Base-by-base conservation (phyloP, 805 yeast species). In the Starmerella potacharoeniae region DNA sequence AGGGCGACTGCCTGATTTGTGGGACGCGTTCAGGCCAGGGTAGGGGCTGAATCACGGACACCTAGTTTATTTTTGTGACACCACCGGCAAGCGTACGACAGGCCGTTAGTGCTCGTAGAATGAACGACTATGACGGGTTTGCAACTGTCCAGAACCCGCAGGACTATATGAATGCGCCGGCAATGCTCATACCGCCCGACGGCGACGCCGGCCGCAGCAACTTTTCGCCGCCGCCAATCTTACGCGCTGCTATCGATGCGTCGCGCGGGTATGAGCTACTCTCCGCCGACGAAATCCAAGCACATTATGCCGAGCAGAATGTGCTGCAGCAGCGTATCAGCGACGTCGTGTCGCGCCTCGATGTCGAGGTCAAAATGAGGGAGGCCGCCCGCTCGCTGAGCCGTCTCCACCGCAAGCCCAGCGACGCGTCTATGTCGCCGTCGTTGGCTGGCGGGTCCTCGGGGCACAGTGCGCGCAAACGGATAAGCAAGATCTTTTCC, bases 91-190 rank as follows among this genome's bases (percentile, higher is more conserved):
- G 6, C 8, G 33, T 11, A 43, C 30, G 46, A 43, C 33, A 30
- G 34, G 46, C 34, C 46, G 34, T 13, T 6, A 22, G 16, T 44
- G 28, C 48, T 13, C 37, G 37, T 28, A n/a, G 6, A 28, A 56
- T 58, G 56, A 41, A 22, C 11, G 58, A 47, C n/a, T 60, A 58
- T 47, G 57, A 61, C 17, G 64, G 60, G 28, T 61, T 55, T 49
- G 48, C 53, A 30, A 52, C 60, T 33, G 62, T 55, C 22, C 47
- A 50, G 41, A 59, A 56, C 28, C 65, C 65, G 13, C 50, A 43
- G 35, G 64, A 61, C 52, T 64, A 63, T 42, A 48, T 64, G 55
- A 55, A 61, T 9, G 66, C 66, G 6, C 66, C 66, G 17, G 61
- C 66, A 9, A 55, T 61, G 61, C 41, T 61, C 37, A 50, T 64